Evolutionary conservation across 2,329 filamentous ascomycete species (phyloP).

Genomic region (Aspergillus bombycis): DNA sequence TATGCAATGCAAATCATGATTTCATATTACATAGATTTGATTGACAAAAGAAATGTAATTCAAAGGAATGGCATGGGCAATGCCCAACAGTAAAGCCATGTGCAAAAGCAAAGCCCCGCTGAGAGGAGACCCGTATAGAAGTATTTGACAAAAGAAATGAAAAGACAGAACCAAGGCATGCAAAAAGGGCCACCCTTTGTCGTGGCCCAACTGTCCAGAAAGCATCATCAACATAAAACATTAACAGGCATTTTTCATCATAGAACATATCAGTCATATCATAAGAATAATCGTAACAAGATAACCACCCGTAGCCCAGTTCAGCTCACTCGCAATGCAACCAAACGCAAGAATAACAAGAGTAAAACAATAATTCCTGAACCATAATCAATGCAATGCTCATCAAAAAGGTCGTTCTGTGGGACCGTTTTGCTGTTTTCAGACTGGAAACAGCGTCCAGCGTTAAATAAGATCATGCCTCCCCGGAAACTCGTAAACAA

Average conservation of each 20-base stretch:
- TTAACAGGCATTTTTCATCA: slow-evolving; percentile 24
- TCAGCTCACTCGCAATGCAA: slow-evolving; percentile 24
- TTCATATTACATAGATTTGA: slow-evolving; percentile 6
- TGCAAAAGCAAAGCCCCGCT: neutral
- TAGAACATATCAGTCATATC: slow-evolving; percentile 29
- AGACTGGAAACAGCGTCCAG: slow-evolving; percentile 4
- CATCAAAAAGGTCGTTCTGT: slow-evolving; percentile 11
- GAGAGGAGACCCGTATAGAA: slow-evolving; percentile 1
- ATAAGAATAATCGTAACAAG: slow-evolving; percentile 28
- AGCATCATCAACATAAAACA: slow-evolving; percentile 16
- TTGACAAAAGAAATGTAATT: slow-evolving; percentile 18
- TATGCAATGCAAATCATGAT: slow-evolving; percentile 11
- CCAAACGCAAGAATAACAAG: slow-evolving; percentile 5
- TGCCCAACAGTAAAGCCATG: neutral
- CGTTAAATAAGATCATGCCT: slow-evolving; percentile 11
- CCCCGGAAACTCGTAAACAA: slow-evolving; percentile 2
- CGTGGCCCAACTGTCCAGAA: slow-evolving; percentile 21
- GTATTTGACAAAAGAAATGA: slow-evolving; percentile 13
- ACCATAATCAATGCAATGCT: slow-evolving; percentile 9
- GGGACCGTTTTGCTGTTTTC: slow-evolving; percentile 11
- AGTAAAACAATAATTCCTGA: slow-evolving; percentile 9
- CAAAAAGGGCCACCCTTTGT: slow-evolving; percentile 14
- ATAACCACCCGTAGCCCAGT: slow-evolving; percentile 18
- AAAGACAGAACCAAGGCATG: slow-evolving; percentile 1
- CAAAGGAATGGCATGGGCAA: slow-evolving; percentile 12